These are phyloP conservation scores for Astraeus odoratus DNA, from an alignment of 768 basidiomycete genomes.

Conservation along the genomic window DNA sequence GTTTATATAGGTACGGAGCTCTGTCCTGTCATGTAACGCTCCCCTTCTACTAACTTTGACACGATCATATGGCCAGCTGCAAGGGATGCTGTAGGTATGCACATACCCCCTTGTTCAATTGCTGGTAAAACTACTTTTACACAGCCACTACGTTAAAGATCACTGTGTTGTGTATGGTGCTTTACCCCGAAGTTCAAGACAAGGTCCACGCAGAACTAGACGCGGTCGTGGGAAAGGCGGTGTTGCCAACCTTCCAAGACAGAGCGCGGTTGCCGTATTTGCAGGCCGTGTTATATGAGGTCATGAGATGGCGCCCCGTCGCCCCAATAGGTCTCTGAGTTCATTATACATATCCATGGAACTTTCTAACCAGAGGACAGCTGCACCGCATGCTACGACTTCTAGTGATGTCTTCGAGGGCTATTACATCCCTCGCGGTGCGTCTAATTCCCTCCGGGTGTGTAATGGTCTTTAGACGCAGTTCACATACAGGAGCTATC, in stretches of 20 bases:
- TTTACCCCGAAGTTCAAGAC: conserved; percentile 20
- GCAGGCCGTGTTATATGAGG: conserved; percentile 19
- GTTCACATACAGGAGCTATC: not conserved
- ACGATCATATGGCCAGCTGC: conserved; percentile 4
- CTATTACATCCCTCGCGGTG: conserved; percentile 17
- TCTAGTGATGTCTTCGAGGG: conserved; percentile 12
- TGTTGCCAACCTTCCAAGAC: conserved; percentile 22
- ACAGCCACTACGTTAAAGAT: conserved; percentile 8
- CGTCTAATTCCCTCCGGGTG: not conserved
- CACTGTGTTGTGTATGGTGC: conserved; percentile 21
- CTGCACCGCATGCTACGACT: not conserved
- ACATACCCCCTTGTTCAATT: not conserved
- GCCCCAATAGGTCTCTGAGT: conserved; percentile 8
- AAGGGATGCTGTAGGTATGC: conserved; percentile 13
- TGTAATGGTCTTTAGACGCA: not conserved
- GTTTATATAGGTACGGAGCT: not conserved
- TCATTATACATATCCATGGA: too few relatives aligned
- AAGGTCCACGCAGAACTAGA: conserved; percentile 24
- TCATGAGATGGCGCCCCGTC: conserved; percentile 16
- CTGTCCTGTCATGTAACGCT: not conserved
- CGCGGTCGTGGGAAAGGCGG: conserved; percentile 12
- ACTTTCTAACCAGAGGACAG: not conserved
- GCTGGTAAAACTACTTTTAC: conserved; percentile 7
- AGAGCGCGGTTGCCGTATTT: conserved; percentile 19
- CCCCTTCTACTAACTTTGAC: not conserved